Evolutionary conservation across 768 basidiomycete genomes (phyloP), one percentile per base, ranked within the genome.

Genomic region (Tricholoma sp.): DNA sequence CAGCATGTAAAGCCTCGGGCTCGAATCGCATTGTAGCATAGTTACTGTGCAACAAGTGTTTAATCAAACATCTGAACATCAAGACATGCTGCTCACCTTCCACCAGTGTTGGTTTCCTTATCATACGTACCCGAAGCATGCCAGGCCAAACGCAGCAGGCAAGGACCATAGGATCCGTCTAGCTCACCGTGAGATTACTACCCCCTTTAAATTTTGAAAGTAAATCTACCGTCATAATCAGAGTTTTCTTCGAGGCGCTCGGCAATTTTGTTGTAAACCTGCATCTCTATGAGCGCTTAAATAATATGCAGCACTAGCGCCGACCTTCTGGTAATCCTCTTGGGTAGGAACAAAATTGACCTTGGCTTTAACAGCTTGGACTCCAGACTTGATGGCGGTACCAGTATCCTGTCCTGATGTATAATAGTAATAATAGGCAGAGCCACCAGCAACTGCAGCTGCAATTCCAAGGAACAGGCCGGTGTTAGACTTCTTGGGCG

Each of bases 1-100:
- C 94, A 34, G 76, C 83, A 67, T 98, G 94, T 29, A 79, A 68
- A 10, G 94, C 68, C 69, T 98, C 96, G 39, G 96, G 91, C 53
- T 85, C 82, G 73, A 98, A 99, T 55, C 96, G 89, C 96, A 99
- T 99, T 20, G 96, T 98, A 2, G 97, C 96, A 62, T 92, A 94
- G 81, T 99, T 98, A 79, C 91, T 89, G 67, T 4, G 37, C 24
- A 29, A 41, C 57, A 48, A 24, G 53, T 24, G 17, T 61, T 47
- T 41, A 57, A 52, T 57, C 37, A 50, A 39, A 28, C 32, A 48
- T 52, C 57, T 12, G 28, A 55, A 20, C 18, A 31, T 34, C 13
- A 59, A 24, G 32, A 32, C n/a, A 32, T 29, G 45, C 45, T 56
- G 55, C 74, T 49, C 61, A 85, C 91, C 91, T 93, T 73, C 91